Evolutionary conservation across 805 yeast species (phyloP).

Genomic region (Brettanomyces nanus): DNA sequence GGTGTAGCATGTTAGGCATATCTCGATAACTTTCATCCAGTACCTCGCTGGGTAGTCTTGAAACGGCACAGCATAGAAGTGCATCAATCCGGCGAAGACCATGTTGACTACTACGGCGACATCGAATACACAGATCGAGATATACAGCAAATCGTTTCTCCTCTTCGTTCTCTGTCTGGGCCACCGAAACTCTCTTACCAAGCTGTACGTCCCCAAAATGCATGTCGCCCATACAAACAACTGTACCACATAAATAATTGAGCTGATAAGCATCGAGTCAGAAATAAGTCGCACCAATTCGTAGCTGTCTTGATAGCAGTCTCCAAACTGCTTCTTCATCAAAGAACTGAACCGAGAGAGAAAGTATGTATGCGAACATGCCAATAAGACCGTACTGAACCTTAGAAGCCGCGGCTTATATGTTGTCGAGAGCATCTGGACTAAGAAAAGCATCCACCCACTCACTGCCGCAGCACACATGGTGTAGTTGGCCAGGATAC

Average conservation of each 20-base stretch:
- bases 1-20: slow-evolving; percentile 25
- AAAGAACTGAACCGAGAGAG: slow-evolving; percentile 37
- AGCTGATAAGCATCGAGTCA: slow-evolving; percentile 28
- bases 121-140: not conserved
- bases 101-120: not conserved
- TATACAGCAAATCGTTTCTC: not conserved
- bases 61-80: slow-evolving; percentile 1
- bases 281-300: slow-evolving; percentile 32
- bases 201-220: slow-evolving; percentile 13
- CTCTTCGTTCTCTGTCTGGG: not conserved
- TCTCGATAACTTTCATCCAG: slow-evolving; percentile 22
- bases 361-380: slow-evolving; percentile 45
- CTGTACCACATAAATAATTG: slow-evolving; percentile 34
- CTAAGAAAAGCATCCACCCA: slow-evolving; percentile 62
- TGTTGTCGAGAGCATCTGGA: slow-evolving; percentile 47
- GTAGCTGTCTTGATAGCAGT: slow-evolving; percentile 45
- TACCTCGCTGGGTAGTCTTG: slow-evolving; percentile 12
- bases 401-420: slow-evolving; percentile 51
- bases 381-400: slow-evolving; percentile 47
- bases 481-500: slow-evolving; percentile 40
- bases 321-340: slow-evolving; percentile 41
- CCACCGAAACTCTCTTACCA: slow-evolving; percentile 5
- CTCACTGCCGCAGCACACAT: slow-evolving; percentile 48
- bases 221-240: slow-evolving; percentile 45
- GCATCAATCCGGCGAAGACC: slow-evolving; percentile 5